Percentiles rank a stretch among this genome's conserved stretches.
Conservation (phyloP, 2,329 filamentous ascomycete species). For the Pestalotiopsis fici region DNA sequence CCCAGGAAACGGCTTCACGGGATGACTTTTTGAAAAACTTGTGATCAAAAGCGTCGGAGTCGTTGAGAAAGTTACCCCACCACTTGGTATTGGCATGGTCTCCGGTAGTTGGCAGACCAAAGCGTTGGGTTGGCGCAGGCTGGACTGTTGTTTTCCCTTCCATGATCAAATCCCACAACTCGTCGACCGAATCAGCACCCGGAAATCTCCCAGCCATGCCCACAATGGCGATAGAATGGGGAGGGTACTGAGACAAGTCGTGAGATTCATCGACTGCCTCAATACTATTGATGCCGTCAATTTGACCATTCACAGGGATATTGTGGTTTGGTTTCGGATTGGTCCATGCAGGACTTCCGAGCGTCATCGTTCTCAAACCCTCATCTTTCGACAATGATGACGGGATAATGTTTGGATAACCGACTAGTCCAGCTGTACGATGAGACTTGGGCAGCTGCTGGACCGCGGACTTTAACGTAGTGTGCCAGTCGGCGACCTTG, state of each 20-base stretch:
- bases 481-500: background rate
- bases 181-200: conserved; percentile 27
- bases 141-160: conserved; percentile 6
- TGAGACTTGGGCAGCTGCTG: background rate
- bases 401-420: background rate
- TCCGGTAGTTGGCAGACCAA: background rate
- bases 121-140: background rate
- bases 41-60: conserved; percentile 25
- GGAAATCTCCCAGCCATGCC: conserved; percentile 34
- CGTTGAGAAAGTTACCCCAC: conserved; percentile 26
- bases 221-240: conserved; percentile 31
- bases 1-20: conserved; percentile 18
- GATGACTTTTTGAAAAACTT: conserved; percentile 23
- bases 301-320: background rate
- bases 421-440: background rate
- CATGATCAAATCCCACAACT: conserved; percentile 32
- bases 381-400: no score
- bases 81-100: conserved; percentile 23
- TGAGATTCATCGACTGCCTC: background rate
- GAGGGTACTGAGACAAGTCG: conserved; percentile 8
- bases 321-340: background rate
- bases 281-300: background rate
- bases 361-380: no score
- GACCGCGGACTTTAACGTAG: background rate
- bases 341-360: background rate